Evolutionary conservation across 2,329 filamentous ascomycete genomes (phyloP), one percentile per base, ranked within the genome.

Genomic region (Botrytis sinoallii): DNA sequence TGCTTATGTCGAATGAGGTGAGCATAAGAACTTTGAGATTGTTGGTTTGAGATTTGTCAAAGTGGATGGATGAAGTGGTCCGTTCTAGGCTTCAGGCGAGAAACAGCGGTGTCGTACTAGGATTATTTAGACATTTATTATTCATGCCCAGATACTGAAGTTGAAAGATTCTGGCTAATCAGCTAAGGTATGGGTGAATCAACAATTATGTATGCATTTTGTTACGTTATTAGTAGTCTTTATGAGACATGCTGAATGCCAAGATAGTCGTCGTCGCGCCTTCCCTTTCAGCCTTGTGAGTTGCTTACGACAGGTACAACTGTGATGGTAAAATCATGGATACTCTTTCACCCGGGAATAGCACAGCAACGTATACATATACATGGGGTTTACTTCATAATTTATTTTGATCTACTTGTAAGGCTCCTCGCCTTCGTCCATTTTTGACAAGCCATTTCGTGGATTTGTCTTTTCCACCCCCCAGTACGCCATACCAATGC

Each of bases 401-500:
- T 72, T 67, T 35, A 67, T 57, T 72, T 38, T 72, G 18, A 60
- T 67, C 71, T 72, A 72, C 63, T 68, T 25, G 57, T 68, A 68
- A 72, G 68, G 63, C 63, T 72, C 59, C 63, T 72, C 52, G 63
- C 71, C 64, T 68, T 68, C 55, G 48, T 68, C 71, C 38, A 29
- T 60, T 68, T 68, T 59, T 46, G 71, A 72, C 71, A 72, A 57
- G 46, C 55, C 55, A 46, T 72, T 64, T 63, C 69, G 25, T 68
- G 59, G 42, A 60, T 46, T 46, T 70, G 55, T 70, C 63, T 60
- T 68, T 72, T 68, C 57, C 71, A 61, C 66, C 59, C 42, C 70
- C 71, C 64, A 40, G 68, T 73, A 73, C 71, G 71, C 71, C 74
- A 71, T 74, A 74, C 76, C 75, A 77, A 78, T 77, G 68, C 78